A percentile compares a stretch with the other conserved stretches of the same genome.
phyloP scores from a whole-genome alignment of 805 yeast genomes.

The Saturnispora bothae region DNA sequence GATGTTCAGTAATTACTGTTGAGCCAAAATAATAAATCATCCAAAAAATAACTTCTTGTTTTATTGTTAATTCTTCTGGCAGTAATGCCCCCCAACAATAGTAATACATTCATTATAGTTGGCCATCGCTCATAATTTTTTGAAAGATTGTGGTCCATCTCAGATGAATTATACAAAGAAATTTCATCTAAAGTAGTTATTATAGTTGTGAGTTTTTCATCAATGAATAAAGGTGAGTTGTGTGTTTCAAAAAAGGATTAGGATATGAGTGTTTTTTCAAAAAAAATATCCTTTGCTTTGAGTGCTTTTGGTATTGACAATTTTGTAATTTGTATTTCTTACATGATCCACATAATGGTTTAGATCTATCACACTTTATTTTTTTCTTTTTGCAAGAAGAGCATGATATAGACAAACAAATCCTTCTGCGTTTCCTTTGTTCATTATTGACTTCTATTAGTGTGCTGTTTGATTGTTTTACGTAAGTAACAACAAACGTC shows the following conservation, averaged over 20 bases:
- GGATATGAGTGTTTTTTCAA: too few species aligned
- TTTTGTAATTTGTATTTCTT: slow-evolving; percentile 2
- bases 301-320: slow-evolving; percentile 9
- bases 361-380: slow-evolving; percentile 32
- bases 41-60: not conserved
- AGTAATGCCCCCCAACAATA: not conserved
- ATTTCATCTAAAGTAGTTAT: too few species aligned
- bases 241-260: too few species aligned
- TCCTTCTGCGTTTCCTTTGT: slow-evolving; percentile 23
- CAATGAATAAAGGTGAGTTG: too few species aligned
- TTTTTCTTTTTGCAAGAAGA: slow-evolving; percentile 37
- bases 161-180: too few species aligned
- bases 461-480: too few species aligned
- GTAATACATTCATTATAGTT: slow-evolving; percentile 1
- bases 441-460: not conserved
- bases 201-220: too few species aligned
- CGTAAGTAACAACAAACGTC: too few species aligned
- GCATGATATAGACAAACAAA: slow-evolving; percentile 35
- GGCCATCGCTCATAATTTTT: not conserved
- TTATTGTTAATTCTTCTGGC: not conserved
- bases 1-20: slow-evolving; percentile 6
- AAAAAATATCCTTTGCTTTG: too few species aligned
- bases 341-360: slow-evolving; percentile 29
- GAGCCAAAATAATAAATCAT: slow-evolving; percentile 10
- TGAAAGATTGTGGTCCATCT: not conserved